Evolutionary conservation across 139 green algal genomes (phyloP), one percentile per base, ranked within the genome.

Genomic region (Coelastrella sp.): DNA sequence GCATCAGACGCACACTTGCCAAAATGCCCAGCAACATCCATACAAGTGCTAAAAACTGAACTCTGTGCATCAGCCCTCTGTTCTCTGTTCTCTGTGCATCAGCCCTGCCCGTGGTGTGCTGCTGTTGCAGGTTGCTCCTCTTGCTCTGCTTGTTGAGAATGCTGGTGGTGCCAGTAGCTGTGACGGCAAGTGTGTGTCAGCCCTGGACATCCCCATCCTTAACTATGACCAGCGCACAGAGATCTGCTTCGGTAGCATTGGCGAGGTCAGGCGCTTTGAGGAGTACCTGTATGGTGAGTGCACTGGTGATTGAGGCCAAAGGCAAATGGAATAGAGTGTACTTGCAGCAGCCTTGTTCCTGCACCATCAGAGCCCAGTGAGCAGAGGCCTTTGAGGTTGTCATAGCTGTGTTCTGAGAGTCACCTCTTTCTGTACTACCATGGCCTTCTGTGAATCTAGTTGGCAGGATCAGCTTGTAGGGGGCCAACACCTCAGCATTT

Each of bases 201-300:
- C 92, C 6, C 94, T 99, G 92, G 97, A 99, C 87, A 91, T 99
- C 24, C 88, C 93, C 73, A 96, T 98, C 84, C 87, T 90, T 6
- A 66, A 92, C 66, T 95, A 97, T 84, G 97, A 99, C 94, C 97
- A 99, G 96, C 93, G 96, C 91, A 97, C 95, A 17, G 91, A 98
- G 92, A 96, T 99, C 92, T 98, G 97, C 96, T 99, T 96, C 91
- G 97, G 97, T 84, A 97, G 94, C 49, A 85, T 95, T 3, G 95
- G 90, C 85, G 97, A 99, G 95, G 97, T 98, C 27, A 86, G 91
- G 70, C 93, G 97, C 24, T 99, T 99, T 66, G 97, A 99, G 95
- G 95, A 99, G 94, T 97, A 95, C 94, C 92, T 99, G 87, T 97
- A 98, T 87, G 97, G 97, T 83, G 88, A 84, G 70, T 74, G 7